Conservation (phyloP, 2,329 filamentous ascomycete species). For the Xylariaceae sp. region DNA sequence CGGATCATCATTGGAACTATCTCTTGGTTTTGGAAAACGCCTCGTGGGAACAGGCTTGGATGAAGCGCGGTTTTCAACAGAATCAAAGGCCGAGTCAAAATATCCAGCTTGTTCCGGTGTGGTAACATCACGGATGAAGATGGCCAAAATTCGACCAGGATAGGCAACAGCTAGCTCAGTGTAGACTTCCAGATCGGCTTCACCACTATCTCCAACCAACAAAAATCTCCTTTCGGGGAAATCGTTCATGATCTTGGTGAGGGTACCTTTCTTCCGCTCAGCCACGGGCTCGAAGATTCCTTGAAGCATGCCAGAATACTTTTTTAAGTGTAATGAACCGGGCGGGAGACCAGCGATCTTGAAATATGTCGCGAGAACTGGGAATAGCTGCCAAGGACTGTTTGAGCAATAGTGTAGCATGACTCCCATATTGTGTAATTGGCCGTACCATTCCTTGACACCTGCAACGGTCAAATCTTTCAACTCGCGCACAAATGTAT, state of each 20-base stretch:
- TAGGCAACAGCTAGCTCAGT: constrained; percentile 86
- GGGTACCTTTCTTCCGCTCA: constrained; percentile 83
- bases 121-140: constrained; percentile 96
- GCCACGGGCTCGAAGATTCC: constrained; percentile 97
- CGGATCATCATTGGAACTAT: constrained; percentile 18
- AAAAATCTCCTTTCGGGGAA: constrained; percentile 89
- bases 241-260: constrained; percentile 81
- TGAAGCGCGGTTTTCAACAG: constrained; percentile 20
- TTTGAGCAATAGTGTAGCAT: constrained; percentile 98
- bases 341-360: constrained; percentile 72
- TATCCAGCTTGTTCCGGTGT: constrained; percentile 70
- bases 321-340: constrained; percentile 91
- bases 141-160: constrained; percentile 74
- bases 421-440: constrained; percentile 74
- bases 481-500: constrained; percentile 87
- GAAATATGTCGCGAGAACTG: constrained; percentile 82
- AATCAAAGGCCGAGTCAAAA: constrained; percentile 61
- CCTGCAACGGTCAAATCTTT: constrained; percentile 78
- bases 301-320: constrained; percentile 94
- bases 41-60: constrained; percentile 5
- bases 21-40: constrained; percentile 13
- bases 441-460: constrained; percentile 83
- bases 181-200: constrained; percentile 95
- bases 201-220: constrained; percentile 90
- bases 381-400: constrained; percentile 96